Evolutionary conservation across 495 filamentous ascomycete genomes (phyloP).

Genomic region (Aeminium ludgeri): DNA sequence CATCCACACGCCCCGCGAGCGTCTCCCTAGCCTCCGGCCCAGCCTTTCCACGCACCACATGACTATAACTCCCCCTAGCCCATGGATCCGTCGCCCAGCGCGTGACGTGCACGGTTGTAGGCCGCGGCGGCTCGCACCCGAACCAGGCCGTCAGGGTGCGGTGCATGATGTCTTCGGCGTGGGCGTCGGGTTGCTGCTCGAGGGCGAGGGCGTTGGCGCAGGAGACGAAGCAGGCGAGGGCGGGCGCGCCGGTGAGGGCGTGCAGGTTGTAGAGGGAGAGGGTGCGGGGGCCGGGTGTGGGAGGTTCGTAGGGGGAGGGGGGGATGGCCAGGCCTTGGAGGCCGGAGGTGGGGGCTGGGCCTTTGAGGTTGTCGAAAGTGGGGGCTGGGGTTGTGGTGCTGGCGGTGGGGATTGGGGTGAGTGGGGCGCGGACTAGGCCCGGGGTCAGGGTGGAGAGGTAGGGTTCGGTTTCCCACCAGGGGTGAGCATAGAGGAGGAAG

Average conservation of each 20-base stretch:
- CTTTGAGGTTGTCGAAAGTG: neutral
- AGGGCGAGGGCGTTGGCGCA: constrained; percentile 10
- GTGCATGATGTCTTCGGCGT: constrained; percentile 8
- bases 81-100: constrained; percentile 10
- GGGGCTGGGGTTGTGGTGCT: neutral
- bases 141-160: constrained; percentile 7
- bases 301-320: neutral
- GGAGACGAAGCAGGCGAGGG: constrained; percentile 10
- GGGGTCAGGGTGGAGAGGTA: constrained; percentile 1
- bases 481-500: constrained; percentile 5
- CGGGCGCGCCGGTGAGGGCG: constrained; percentile 10
- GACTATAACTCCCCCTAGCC: constrained; percentile 8
- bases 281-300: neutral
- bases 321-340: constrained; percentile 6
- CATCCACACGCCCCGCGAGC: constrained; percentile 6
- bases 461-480: constrained; percentile 12
- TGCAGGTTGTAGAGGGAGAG: constrained; percentile 9
- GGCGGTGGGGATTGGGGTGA: no score
- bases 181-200: constrained; percentile 1
- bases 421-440: neutral
- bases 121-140: constrained; percentile 5
- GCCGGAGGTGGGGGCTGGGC: constrained; percentile 1
- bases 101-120: constrained; percentile 11
- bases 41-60: constrained; percentile 8
- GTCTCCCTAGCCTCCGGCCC: constrained; percentile 7